Percentiles rank a stretch among this genome's conserved stretches.
phyloP scores from a whole-genome alignment of 2,329 filamentous ascomycete species.

The Fusarium stilboides region DNA sequence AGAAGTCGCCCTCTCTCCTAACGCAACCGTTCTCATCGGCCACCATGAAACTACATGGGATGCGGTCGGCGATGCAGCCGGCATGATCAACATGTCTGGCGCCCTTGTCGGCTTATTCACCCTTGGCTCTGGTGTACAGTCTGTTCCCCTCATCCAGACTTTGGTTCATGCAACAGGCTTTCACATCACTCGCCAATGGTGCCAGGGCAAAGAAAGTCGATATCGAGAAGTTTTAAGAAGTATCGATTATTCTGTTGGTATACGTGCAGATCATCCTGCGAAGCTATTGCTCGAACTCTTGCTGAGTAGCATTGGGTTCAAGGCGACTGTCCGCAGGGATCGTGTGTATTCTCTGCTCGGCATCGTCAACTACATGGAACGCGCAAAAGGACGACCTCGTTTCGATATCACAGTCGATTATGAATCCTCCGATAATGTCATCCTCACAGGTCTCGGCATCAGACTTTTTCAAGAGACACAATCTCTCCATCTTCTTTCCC shows the following conservation, averaged over 20 bases:
- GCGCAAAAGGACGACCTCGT: constrained; percentile 22
- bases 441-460: constrained; percentile 34
- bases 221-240: constrained; percentile 18
- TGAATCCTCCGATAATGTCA: constrained; percentile 27
- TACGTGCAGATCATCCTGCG: constrained; percentile 17
- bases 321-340: constrained; percentile 41
- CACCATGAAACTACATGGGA: constrained; percentile 36
- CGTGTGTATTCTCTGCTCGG: constrained; percentile 48
- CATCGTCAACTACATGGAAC: constrained; percentile 42
- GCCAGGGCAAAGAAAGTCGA: constrained; percentile 26
- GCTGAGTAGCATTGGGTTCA: constrained; percentile 38
- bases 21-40: constrained; percentile 44
- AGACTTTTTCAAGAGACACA: constrained; percentile 31
- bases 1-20: constrained; percentile 45
- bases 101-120: constrained; percentile 32
- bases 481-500: constrained; percentile 44
- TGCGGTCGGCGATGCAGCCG: constrained; percentile 32
- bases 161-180: constrained; percentile 37
- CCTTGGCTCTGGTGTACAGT: not conserved
- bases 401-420: constrained; percentile 40
- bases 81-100: constrained; percentile 31
- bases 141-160: constrained; percentile 26
- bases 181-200: constrained; percentile 40
- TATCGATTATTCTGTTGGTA: constrained; percentile 35
- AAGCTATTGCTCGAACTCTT: constrained; percentile 32